A percentile compares a stretch with the other conserved stretches of the same genome.
Conservation (phyloP, 495 filamentous ascomycete species). For the Haplographium delicatum region DNA sequence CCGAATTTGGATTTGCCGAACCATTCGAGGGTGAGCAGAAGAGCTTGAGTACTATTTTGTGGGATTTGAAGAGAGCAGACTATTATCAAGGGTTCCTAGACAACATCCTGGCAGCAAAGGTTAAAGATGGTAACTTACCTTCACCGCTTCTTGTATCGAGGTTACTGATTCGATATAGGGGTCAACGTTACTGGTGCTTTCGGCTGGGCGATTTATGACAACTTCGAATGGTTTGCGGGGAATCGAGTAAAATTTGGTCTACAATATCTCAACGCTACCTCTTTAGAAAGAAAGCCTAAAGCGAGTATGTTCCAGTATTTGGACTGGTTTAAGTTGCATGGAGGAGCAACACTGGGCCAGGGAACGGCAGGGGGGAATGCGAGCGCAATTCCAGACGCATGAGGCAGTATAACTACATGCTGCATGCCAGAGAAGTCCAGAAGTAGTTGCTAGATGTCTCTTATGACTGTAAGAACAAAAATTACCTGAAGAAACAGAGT, state of each 20-base stretch:
- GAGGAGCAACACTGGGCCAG: slow-evolving; percentile 1
- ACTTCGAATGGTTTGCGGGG: slow-evolving; percentile 40
- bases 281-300: slow-evolving; percentile 35
- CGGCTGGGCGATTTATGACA: slow-evolving; percentile 37
- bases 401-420: too few species aligned
- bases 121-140: slow-evolving; percentile 24
- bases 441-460: too few species aligned
- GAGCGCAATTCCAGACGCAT: not conserved
- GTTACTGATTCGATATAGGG: not conserved
- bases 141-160: not conserved
- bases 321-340: slow-evolving; percentile 36
- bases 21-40: slow-evolving; percentile 35
- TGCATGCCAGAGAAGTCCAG: too few species aligned
- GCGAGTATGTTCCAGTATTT: slow-evolving; percentile 38
- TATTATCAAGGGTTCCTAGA: slow-evolving; percentile 39
- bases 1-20: slow-evolving; percentile 43
- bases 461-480: too few species aligned
- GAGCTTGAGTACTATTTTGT: slow-evolving; percentile 29
- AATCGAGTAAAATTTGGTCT: slow-evolving; percentile 33
- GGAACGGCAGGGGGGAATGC: not conserved
- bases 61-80: slow-evolving; percentile 34
- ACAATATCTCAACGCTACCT: slow-evolving; percentile 38
- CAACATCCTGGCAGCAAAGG: slow-evolving; percentile 31
- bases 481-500: too few species aligned
- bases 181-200: slow-evolving; percentile 40